Evolutionary conservation across 441 rosid species (phyloP).

Genomic region (Macaranga tanarius): DNA sequence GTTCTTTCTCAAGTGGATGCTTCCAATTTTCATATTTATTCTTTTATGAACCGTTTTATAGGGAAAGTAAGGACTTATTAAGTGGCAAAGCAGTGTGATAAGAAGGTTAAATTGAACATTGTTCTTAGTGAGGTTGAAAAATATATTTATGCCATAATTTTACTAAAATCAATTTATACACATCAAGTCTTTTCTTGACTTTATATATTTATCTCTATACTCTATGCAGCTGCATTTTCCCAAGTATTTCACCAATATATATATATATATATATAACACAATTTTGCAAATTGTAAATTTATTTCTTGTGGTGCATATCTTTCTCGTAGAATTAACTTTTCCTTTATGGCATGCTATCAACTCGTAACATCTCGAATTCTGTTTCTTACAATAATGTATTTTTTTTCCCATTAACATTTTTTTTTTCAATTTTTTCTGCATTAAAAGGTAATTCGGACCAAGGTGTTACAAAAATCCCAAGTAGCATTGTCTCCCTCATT

Average conservation of each 20-base stretch:
- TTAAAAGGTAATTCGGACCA: slow-evolving; percentile 54
- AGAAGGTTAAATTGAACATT: neutral
- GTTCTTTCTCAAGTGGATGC: neutral
- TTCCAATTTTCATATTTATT: neutral
- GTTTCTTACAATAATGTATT: neutral
- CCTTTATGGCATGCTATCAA: neutral
- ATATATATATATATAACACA: neutral
- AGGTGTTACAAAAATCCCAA: slow-evolving; percentile 45
- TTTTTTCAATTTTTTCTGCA: slow-evolving; percentile 9
- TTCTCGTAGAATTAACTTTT: neutral
- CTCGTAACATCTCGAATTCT: neutral
- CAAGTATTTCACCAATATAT: neutral
- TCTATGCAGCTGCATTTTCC: slow-evolving; percentile 1
- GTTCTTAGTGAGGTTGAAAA: neutral
- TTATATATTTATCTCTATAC: neutral
- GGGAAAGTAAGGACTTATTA: neutral
- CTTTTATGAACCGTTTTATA: neutral
- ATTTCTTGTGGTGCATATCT: neutral
- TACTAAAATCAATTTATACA: neutral
- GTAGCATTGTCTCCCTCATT: slow-evolving; percentile 50
- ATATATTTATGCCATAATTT: neutral
- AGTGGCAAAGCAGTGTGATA: neutral
- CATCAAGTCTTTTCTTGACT: neutral
- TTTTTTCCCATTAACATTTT: neutral
- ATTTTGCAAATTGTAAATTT: neutral